Evolutionary conservation across 345 rosid genomes (phyloP), one percentile per base, ranked within the genome.

Genomic region (Moringa oleifera): DNA sequence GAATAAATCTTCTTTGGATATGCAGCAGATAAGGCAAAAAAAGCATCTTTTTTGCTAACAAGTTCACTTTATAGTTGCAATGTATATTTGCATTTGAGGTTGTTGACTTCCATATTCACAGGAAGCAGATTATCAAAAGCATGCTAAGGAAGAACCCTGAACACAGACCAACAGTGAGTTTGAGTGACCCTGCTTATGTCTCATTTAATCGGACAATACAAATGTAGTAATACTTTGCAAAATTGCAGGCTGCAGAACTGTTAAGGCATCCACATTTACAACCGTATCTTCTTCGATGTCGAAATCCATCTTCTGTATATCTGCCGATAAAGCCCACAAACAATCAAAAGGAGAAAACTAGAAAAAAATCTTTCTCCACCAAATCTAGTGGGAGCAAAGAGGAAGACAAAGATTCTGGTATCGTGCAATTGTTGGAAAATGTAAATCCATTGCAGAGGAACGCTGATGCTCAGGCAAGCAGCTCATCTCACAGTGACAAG

Each of bases 71-170:
- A 4, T 41, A 11, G 6, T 16, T 41, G 12, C n/a, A 41, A 41
- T 41, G 47, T 41, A 41, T 11, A 15, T 41, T 5, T 41, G 17
- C 47, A 41, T 41, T 41, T 1, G 1, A 16, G 47, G 6, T 7
- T 7, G 13, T 4, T 41, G 6, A 41, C 47, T 41, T 41, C 6
- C 47, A 41, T 41, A 11, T 41, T 69, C 46, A 25, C 84, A 94
- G 99, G 81, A 94, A 94, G 72, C 99, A 94, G 71, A 75, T 94
- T 61, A 86, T 94, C 71, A 94, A 90, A 82, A 82, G 77, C 72
- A 89, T 89, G 92, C 85, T 84, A 53, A 82, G 96, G 82, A 89
- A 89, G 81, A 89, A 72, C 58, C 92, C 92, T 2, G 96, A 84
- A 69, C 81, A 82, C 70, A 73, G 96, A 49, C 96, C 92, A 62